Evolutionary conservation across 208 protist species (phyloP), one percentile per base, ranked within the genome.

Genomic region (Trypanosoma vivax): DNA sequence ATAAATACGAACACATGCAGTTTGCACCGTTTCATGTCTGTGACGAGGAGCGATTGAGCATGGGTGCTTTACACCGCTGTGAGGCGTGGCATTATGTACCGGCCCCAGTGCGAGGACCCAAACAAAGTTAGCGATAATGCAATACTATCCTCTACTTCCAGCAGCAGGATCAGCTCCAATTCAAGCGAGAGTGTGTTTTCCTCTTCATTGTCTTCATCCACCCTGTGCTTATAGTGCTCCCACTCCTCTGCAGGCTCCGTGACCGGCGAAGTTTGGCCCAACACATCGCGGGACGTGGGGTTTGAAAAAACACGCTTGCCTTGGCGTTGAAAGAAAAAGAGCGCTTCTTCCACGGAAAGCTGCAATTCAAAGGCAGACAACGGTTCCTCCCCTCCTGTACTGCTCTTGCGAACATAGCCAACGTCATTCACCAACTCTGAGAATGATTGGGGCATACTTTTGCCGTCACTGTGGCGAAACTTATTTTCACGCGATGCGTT

Each of bases 81-180:
- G 9, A 67, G 52, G 6, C 59, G 58, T 9, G 33, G 50, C 14
- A 82, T 46, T 34, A 92, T 34, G 0, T 65, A 38, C 4, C 42
- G 55, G 1, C 78, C 80, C 84, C 84, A 92, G 40, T 85, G 80
- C 18, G 84, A 88, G 47, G 84, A 65, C 14, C 86, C 54, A 5
- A 92, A 60, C 0, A 83, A 42, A 11, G 80, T 62, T 34, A 92
- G 63, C 19, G 73, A 83, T 16, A 92, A 53, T n/a, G 45, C 52
- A 11, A 50, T n/a, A 2, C 29, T 46, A 2, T 51, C 50, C 42
- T 88, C 84, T 21, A 75, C 43, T 51, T 79, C 73, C 51, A 78
- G 46, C 18, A 92, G 65, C 52, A 92, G 61, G 39, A 62, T 76
- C 30, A 60, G 49, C 29, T 70, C 70, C 27, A 30, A 39, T 19